phyloP scores from a whole-genome alignment of 1,139 yeast genomes.

The Diutina mesorugosa region DNA sequence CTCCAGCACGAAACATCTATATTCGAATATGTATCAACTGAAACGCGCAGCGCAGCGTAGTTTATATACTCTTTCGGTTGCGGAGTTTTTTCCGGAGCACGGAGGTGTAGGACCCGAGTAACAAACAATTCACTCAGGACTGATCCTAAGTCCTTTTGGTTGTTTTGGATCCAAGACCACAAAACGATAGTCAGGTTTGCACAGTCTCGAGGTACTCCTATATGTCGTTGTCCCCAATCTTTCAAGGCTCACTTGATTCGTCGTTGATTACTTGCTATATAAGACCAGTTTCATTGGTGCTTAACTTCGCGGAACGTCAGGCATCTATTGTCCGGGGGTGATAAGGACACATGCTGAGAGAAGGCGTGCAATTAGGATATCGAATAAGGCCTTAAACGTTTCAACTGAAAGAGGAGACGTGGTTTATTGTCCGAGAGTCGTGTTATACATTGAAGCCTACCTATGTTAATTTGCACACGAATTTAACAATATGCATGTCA shows the following conservation, averaged over 20 bases:
- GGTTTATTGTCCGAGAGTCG: too few relatives aligned
- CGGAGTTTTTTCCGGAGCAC: not conserved
- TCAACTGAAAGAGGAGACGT: too few relatives aligned
- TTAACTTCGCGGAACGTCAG: not conserved
- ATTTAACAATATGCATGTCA: not conserved
- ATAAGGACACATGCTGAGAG: too few relatives aligned
- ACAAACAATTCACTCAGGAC: not conserved
- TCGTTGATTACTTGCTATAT: not conserved
- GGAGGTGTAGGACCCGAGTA: not conserved
- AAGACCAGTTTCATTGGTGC: not conserved
- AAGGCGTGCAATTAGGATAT: too few relatives aligned
- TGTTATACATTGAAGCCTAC: too few relatives aligned
- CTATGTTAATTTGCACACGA: too few relatives aligned
- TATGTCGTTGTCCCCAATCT: not conserved
- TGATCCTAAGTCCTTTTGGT: not conserved
- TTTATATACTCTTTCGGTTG: not conserved
- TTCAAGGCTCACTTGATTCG: not conserved
- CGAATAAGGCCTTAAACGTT: too few relatives aligned
- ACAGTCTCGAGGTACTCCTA: not conserved
- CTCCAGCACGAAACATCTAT: not conserved
- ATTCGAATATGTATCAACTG: not conserved
- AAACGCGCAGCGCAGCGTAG: not conserved
- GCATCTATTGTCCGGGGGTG: too few relatives aligned
- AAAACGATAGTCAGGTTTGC: not conserved
- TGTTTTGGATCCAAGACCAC: not conserved